Base-by-base conservation (phyloP, 2,329 filamentous ascomycete genomes). In the Penicillium sp. region DNA sequence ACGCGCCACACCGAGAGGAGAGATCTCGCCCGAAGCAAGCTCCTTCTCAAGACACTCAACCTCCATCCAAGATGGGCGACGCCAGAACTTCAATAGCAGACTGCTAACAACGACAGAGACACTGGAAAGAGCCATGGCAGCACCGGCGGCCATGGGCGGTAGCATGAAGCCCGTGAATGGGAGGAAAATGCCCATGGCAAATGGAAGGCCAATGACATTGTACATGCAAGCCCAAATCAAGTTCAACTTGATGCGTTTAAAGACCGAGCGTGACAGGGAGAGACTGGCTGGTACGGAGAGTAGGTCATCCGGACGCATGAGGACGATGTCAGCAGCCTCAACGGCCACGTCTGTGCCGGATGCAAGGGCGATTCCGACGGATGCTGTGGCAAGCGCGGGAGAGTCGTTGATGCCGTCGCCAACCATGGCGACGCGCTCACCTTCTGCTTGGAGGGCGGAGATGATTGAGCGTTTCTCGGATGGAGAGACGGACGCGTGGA, bases 401-500 rank as follows among this genome's bases (percentile, higher is more conserved):
- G 89, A 95, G 73, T 98, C 93, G 70, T 98, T 98, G 78, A 98
- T 96, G 37, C 93, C 93, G 68, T 98, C 93, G 45, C 93, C 90
- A 13, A 97, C 90, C 93, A 98, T 98, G 58, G 88, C 93, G 24
- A 97, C 88, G 43, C 85, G 76, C 60, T 89, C 80, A 53, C 88
- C 88, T 44, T 76, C 69, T 0, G 77, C 74, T 71, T 96, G 88
- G 17, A 97, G 78, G 47, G 84, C 74, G 43, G 82, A 80, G 60
- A 98, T 78, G 58, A 97, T 94, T 26, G 79, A 75, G 66, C 94
- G 90, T 67, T 98, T 98, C 71, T 95, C 87, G 56, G 88, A 84
- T 0, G 93, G 93, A 4, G 87, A 88, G 42, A 91, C 87, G n/a
- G 87, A 87, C 12, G 93, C 88, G 64, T 84, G 85, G 33, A 97